Base-by-base conservation (phyloP, 2,329 filamentous ascomycete species). In the Colletotrichum cuscutae region DNA sequence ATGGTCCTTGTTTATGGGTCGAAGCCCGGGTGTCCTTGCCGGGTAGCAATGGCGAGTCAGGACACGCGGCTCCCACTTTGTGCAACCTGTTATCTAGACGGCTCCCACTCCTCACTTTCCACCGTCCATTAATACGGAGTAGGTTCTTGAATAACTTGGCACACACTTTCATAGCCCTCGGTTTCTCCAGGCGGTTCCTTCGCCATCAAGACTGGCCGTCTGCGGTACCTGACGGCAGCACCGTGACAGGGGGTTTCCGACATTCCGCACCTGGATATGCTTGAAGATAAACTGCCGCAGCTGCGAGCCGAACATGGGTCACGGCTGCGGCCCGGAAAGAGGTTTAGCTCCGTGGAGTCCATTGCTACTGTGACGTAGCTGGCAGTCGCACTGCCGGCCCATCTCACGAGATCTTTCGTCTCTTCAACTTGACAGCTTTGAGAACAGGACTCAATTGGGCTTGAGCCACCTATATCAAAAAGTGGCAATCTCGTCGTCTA, bases 301-400 rank as follows among this genome's bases (percentile, higher is more conserved):
- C 28, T 53, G 46, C 57, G 42, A 24, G 49, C 28, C 42, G 15
- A 30, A 24, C 9, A n/a, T 26, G 28, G 61, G 32, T 49, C 42
- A 56, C 49, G 35, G 68, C 22, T 53, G 26, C 63, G 63, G 68
- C 68, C 63, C 56, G 63, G 49, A 67, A 61, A 35, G 24, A 71
- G 56, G 67, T 67, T 57, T 46, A 66, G 54, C 32, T 61, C 63
- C 56, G 56, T 30, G 52, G 6, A 35, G 12, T 37, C 19, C 32
- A 46, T 15, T 15, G 15, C 9, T n/a, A 26, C 15, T 15, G 19
- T 24, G 22, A 15, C 53, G 15, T 24, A 24, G 24, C 11, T 56
- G 28, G 59, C 4, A 7, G 24, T 49, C 22, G 22, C 35, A 28
- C 22, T 19, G 15, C 32, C 32, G 4, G 24, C 15, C 15, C 8